Percentiles rank a stretch among this genome's conserved stretches.
Evolutionary conservation across 306 rosid genomes (phyloP).

Genomic region (Trichosanthes truncata): DNA sequence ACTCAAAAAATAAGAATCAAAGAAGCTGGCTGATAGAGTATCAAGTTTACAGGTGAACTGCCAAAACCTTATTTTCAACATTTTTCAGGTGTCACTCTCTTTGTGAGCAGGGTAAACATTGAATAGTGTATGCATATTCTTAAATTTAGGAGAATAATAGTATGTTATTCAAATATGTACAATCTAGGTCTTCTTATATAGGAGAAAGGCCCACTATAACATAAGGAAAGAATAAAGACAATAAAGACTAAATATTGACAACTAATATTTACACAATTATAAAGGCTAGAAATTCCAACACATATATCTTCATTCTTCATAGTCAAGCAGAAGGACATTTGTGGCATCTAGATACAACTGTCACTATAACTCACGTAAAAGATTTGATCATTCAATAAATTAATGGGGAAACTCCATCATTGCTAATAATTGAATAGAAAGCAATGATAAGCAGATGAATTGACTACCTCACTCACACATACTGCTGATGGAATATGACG

Average conservation of each 20-base stretch:
- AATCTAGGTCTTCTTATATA: too few species aligned
- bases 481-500: constrained; percentile 81
- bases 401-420: neutral
- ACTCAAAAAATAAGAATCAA: neutral
- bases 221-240: too few species aligned
- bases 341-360: neutral
- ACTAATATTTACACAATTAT: too few species aligned
- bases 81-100: neutral
- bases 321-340: neutral
- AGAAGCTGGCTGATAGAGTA: neutral
- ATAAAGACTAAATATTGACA: too few species aligned
- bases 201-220: too few species aligned
- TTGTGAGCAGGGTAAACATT: neutral
- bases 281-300: too few species aligned
- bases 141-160: too few species aligned
- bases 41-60: neutral
- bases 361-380: neutral
- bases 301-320: neutral
- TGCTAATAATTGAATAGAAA: neutral
- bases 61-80: constrained; percentile 4
- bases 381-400: neutral
- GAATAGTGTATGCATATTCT: neutral
- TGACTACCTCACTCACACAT: constrained; percentile 90
- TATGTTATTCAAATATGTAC: too few species aligned
- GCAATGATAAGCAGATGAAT: neutral